Evolutionary conservation across 108 stramenopile species (phyloP), one percentile per base, ranked within the genome.

Genomic region (Schizochytrium sp.): DNA sequence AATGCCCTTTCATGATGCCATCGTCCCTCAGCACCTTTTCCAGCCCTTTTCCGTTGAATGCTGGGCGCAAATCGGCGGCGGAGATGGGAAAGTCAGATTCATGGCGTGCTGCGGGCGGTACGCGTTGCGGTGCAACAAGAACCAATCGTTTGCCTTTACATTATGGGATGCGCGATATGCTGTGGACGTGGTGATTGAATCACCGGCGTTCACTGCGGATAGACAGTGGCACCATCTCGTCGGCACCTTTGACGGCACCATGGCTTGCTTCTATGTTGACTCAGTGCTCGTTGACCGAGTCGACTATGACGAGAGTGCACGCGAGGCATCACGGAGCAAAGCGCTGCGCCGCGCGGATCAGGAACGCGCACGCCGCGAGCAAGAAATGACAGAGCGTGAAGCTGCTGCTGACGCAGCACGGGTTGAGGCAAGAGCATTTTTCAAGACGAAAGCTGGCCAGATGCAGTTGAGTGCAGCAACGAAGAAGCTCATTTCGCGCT

Each of bases 361-460:
- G 25, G 76, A 83, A 25, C 43, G 45, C 19, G 90, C 16, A 34
- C 25, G 44, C 16, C 44, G 10, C 0, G 51, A 57, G 5, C 60
- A 45, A 4, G 91, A 90, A 34, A 25, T 53, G 19, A 69, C 14
- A 10, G 88, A 58, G 63, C 53, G 90, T 23, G 90, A 55, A 23
- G 4, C 45, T 55, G 55, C 90, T 76, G 76, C 92, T 83, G 90
- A 5, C 48, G 34, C 34, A n/a, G 87, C 92, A 19, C 89, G 92
- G 57, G 90, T 88, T 25, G 72, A 92, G 89, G 55, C 91, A 5
- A 48, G 55, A 14, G 58, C 34, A 34, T 93, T 88, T 89, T 89
- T 92, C 83, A 92, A 87, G 45, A 91, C 91, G 6, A 91, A 91
- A 53, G 92, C 90, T 53, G 93, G 93, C 48, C 57, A 89, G 87